These are phyloP conservation scores for Penicillium manginii DNA, from an alignment of 495 filamentous ascomycete species.

Conservation along the genomic window DNA sequence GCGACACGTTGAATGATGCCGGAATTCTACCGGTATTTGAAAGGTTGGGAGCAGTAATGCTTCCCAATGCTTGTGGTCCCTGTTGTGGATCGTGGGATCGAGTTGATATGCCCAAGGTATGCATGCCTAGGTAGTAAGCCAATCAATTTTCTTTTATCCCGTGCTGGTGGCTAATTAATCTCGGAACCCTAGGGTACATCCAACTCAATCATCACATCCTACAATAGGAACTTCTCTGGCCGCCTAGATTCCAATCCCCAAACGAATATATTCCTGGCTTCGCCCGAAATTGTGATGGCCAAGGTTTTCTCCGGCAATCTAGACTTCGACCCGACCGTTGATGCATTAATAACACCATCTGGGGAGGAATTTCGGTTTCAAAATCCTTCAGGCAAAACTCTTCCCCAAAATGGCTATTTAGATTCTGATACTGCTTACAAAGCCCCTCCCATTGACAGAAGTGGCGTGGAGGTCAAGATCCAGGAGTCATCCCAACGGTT, in stretches of 20 bases:
- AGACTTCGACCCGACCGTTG: background rate
- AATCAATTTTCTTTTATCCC: background rate
- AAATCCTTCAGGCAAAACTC: background rate
- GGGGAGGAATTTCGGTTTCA: background rate
- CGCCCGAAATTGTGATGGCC: background rate
- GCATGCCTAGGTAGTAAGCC: too few species aligned
- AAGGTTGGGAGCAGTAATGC: background rate
- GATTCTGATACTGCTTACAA: background rate
- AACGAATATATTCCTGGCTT: background rate
- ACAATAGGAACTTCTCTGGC: background rate
- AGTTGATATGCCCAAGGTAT: background rate
- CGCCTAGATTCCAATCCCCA: background rate
- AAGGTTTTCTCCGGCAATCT: background rate
- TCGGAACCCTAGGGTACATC: background rate
- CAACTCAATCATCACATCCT: background rate
- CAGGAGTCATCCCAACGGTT: background rate
- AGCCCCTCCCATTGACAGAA: background rate
- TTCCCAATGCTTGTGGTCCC: background rate
- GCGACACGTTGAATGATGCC: background rate
- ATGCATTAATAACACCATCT: background rate
- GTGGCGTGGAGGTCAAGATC: background rate
- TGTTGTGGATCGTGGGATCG: background rate
- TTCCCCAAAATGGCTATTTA: background rate
- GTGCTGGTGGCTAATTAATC: background rate
- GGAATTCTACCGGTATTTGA: background rate